A percentile compares a stretch with the other conserved stretches of the same genome.
Evolutionary conservation across 192 early-diverging fungal species (phyloP).

Genomic region (Coemansia sp.): DNA sequence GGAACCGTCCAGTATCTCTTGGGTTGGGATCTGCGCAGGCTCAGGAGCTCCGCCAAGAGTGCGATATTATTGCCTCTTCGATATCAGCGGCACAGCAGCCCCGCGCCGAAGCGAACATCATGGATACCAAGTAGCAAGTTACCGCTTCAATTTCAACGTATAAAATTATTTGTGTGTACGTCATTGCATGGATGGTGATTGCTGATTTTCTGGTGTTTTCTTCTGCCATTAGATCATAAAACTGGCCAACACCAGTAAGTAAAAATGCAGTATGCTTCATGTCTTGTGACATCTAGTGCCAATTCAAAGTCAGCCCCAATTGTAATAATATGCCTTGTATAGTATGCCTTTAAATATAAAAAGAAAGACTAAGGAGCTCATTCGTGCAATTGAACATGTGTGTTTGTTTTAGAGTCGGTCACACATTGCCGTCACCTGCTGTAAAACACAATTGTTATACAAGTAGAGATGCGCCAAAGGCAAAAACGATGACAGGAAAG

Average conservation of each 20-base stretch:
- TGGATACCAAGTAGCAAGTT: not conserved
- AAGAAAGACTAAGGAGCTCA: not conserved
- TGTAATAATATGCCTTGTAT: not conserved
- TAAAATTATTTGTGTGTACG: no score
- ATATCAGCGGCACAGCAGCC: not conserved
- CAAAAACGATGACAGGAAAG: not conserved
- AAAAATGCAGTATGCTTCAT: no score
- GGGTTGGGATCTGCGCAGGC: slow-evolving; percentile 58
- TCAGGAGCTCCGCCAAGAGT: slow-evolving; percentile 57
- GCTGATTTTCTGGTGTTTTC: no score
- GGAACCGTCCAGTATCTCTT: slow-evolving; percentile 3
- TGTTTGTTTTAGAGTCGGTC: not conserved
- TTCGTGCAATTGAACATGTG: not conserved
- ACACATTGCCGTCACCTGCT: not conserved
- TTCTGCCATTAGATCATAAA: no score
- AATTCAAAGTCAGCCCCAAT: not conserved
- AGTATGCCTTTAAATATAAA: not conserved
- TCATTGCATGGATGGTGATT: no score
- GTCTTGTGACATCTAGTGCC: not conserved
- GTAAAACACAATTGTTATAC: not conserved
- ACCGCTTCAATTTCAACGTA: not conserved
- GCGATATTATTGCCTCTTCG: not conserved
- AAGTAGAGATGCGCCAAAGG: not conserved
- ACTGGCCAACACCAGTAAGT: no score
- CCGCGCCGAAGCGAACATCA: not conserved